Evolutionary conservation across 2,329 filamentous ascomycete genomes (phyloP).

Genomic region (Aspergillus texensis): DNA sequence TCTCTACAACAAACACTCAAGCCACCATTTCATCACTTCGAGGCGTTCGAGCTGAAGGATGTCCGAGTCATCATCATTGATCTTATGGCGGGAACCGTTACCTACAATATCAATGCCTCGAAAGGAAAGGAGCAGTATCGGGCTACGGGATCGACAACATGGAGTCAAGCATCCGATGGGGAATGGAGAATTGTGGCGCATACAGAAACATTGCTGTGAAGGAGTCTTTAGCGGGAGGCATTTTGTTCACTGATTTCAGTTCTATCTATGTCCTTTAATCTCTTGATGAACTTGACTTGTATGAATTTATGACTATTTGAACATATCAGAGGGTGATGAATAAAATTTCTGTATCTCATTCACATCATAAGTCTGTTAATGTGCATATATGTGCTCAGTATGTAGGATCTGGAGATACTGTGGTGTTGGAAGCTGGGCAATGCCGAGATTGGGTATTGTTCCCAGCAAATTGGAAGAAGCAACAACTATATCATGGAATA

Average conservation of each 20-base stretch:
- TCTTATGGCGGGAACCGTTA: constrained; percentile 39
- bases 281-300: not conserved
- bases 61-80: constrained; percentile 38
- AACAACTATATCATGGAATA: too few species aligned
- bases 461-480: too few species aligned
- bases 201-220: constrained; percentile 36
- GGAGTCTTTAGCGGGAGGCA: not conserved
- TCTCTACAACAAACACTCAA: constrained; percentile 28
- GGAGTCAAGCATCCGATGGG: constrained; percentile 42
- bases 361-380: too few species aligned
- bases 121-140: constrained; percentile 30
- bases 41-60: constrained; percentile 33
- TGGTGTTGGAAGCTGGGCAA: too few species aligned
- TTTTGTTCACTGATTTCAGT: not conserved
- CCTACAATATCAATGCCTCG: constrained; percentile 35
- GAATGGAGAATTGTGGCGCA: constrained; percentile 42
- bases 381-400: too few species aligned
- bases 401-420: too few species aligned
- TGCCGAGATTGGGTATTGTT: too few species aligned
- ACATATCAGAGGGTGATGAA: too few species aligned
- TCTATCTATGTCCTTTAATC: not conserved
- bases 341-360: too few species aligned
- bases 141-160: constrained; percentile 37
- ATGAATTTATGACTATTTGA: not conserved
- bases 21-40: constrained; percentile 40